These are phyloP conservation scores for Pseudisothecium myosuroides DNA, from an alignment of 225 moss, liverwort and hornwort genomes.

Conservation along the genomic window DNA sequence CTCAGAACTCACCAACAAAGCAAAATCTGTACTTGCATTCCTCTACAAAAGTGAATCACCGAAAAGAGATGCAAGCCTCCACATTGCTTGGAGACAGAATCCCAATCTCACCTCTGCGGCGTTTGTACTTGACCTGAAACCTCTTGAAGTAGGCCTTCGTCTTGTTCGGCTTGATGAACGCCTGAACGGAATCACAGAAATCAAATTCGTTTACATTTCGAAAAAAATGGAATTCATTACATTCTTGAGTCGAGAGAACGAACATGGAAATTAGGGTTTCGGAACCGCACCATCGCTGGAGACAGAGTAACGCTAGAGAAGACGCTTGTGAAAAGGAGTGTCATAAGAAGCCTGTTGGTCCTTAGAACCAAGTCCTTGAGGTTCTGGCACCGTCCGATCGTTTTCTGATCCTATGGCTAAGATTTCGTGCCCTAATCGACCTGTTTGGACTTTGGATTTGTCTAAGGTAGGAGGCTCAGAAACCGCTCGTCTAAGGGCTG, in stretches of 20 bases:
- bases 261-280: background rate
- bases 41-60: too few relatives aligned
- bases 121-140: conserved; percentile 80
- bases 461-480: too few relatives aligned
- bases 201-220: background rate
- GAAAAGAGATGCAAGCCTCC: background rate
- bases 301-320: background rate
- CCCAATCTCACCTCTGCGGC: conserved; percentile 22
- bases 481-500: too few relatives aligned
- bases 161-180: conserved; percentile 68
- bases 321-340: background rate
- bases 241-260: background rate
- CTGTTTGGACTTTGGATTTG: too few relatives aligned
- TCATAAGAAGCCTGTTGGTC: rapidly evolving
- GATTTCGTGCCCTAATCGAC: background rate
- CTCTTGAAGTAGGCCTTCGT: conserved; percentile 84
- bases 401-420: background rate
- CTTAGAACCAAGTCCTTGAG: background rate
- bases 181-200: background rate
- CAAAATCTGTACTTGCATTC: background rate
- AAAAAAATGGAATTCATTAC: background rate
- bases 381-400: background rate
- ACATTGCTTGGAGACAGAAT: background rate
- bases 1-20: background rate
- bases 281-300: background rate